Evolutionary conservation across 176 grass and related monocot species (phyloP), one percentile per base, ranked within the genome.

Genomic region (Lolium multiflorum): DNA sequence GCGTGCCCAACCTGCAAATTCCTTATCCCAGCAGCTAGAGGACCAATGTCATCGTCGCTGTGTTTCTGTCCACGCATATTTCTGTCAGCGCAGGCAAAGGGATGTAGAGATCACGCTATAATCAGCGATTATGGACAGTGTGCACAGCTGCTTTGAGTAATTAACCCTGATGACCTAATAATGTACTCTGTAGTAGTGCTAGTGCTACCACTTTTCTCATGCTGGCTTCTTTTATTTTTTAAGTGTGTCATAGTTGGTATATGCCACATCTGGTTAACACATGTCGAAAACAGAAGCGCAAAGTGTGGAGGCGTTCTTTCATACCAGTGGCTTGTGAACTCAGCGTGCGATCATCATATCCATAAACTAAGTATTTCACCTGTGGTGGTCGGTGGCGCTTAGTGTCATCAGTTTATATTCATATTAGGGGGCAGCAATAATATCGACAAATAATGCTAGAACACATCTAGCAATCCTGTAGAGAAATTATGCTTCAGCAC

Each of bases 21-120:
- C 74, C 89, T 87, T 87, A 87, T 90, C 65, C 79, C 71, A 77
- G 3, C 52, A 58, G 13, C 17, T 66, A 66, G 63, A 35, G 43
- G 17, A 61, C 6, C 22, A 77, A 44, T 84, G 71, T 86, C 54
- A 78, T 78, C 26, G 63, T 66, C 46, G 79, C 55, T 31, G 12
- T 37, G 22, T 78, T 87, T 64, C 64, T 90, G 74, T 25, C 79
- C 84, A 90, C 79, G 55, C 65, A 66, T 21, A 74, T 22, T 76
- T 71, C 52, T 54, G 70, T 71, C 63, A 78, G 51, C 11, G 25
- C 10, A 37, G 13, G 63, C 26, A 66, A 1, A 15, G 11, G 7
- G 5, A 18, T 48, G 79, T 1, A 58, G 35, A 82, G 35, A 82
- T 77, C 24, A 67, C 72, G 43, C 5, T 66, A 31, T 66, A 37